These are phyloP conservation scores for Bolboschoenoplectus hybrid DNA, from an alignment of 202 grass and related monocot species.

Conservation along the genomic window DNA sequence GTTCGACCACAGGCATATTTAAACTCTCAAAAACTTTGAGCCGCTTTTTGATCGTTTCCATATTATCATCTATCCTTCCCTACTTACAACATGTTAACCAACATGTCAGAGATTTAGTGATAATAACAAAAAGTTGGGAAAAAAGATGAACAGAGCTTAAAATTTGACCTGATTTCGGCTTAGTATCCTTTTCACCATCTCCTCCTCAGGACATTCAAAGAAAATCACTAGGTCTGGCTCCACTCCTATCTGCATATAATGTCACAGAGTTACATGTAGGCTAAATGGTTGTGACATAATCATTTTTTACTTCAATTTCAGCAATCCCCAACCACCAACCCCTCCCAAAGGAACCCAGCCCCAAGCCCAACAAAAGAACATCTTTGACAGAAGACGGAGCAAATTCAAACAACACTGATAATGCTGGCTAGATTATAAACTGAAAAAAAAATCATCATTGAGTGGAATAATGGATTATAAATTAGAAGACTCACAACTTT, in stretches of 20 bases:
- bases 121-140: slow-evolving; percentile 25
- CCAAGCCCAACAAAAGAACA: slow-evolving; percentile 2
- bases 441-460: neutral
- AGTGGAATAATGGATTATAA: slow-evolving; percentile 31
- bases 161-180: slow-evolving; percentile 79
- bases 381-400: neutral
- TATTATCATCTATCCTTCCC: slow-evolving; percentile 98
- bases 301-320: neutral
- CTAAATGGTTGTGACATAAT: neutral
- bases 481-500: slow-evolving; percentile 65
- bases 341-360: neutral
- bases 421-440: neutral
- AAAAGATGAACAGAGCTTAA: slow-evolving; percentile 29
- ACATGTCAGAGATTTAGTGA: slow-evolving; percentile 29
- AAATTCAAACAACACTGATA: neutral
- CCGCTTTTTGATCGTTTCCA: slow-evolving; percentile 85
- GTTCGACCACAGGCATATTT: slow-evolving; percentile 90
- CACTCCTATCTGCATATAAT: slow-evolving; percentile 62
- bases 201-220: slow-evolving; percentile 89
- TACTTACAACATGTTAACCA: slow-evolving; percentile 41
- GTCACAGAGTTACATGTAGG: slow-evolving; percentile 5
- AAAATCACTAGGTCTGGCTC: slow-evolving; percentile 90
- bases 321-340: neutral
- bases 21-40: slow-evolving; percentile 83
- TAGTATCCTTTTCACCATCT: slow-evolving; percentile 90